Base-by-base conservation (phyloP, 1,284 basidiomycete species). In the Ustilago cynodontis region DNA sequence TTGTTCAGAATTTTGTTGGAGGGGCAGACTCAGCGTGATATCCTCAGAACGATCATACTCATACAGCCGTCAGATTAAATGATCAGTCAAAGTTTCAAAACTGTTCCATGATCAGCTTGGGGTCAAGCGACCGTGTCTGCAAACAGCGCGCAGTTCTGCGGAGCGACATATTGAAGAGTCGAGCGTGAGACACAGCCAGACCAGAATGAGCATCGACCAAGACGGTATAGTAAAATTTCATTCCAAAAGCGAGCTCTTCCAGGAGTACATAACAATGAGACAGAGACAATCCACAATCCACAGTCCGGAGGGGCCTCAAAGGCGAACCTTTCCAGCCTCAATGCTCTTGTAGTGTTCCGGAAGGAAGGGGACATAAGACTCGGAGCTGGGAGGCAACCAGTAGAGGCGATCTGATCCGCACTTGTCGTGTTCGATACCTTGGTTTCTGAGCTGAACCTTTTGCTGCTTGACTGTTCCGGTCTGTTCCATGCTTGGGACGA, bases 401-500 rank as follows among this genome's bases (percentile, higher is more conserved):
- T 68, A 82, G 10, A 83, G 69, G 1, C 49, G 28, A 59, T 83
- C 82, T 3, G 39, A 29, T 16, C 72, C 77, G 52, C 71, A 75
- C 65, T 81, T 71, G 43, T 70, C 67, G 26, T 83, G 86, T 49
- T 86, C 75, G 65, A 86, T 82, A 31, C 86, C 86, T 53, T 86
- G 79, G 65, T 85, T 86, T 5, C 86, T 60, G 11, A 86, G 66
- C 18, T 69, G 75, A 11, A 82, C 83, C 53, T 86, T 86, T 28
- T 81, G 71, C 67, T 85, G 83, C 58, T 86, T 86, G 62, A 79
- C 79, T 4, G 86, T 86, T 26, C 85, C 86, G 2, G 78, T 85
- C 47, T 73, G 60, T 41, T 84, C 82, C 72, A 83, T 74, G 20
- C 47, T 45, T 26, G 81, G 82, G 13, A 86, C 85, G 64, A 86